Conservation (phyloP, 148 eudicot genomes). For the Agrostemma githago region DNA sequence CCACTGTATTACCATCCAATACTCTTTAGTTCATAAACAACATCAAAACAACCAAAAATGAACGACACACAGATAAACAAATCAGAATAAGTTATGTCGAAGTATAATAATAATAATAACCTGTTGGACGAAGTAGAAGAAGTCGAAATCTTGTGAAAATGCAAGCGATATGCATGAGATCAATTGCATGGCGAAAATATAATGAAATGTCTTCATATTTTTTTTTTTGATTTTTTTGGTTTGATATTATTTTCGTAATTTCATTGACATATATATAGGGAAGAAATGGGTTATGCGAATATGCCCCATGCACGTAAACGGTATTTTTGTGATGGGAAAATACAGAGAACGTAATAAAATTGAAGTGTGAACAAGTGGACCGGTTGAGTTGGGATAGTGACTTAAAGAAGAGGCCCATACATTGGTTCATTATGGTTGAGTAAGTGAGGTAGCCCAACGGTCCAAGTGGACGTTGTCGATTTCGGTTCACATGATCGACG, state of each 20-base stretch:
- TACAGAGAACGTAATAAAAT: background rate
- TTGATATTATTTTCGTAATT: background rate
- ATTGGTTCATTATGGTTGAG: too few relatives aligned
- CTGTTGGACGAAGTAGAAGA: conserved; percentile 63
- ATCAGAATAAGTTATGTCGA: background rate
- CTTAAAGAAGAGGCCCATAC: too few relatives aligned
- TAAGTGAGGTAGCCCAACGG: too few relatives aligned
- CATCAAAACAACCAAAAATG: background rate
- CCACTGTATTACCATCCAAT: conserved; percentile 40
- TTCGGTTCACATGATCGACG: too few relatives aligned
- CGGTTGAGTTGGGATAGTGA: background rate
- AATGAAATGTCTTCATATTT: conserved; percentile 21
- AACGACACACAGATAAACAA: background rate
- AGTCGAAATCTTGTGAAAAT: conserved; percentile 39
- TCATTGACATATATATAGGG: background rate
- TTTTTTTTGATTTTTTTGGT: background rate
- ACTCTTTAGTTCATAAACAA: background rate
- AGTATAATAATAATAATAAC: conserved; percentile 29
- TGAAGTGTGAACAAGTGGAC: background rate
- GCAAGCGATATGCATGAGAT: conserved; percentile 14
- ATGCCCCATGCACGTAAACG: background rate
- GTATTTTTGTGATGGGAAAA: background rate
- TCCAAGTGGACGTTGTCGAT: too few relatives aligned
- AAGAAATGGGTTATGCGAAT: background rate
- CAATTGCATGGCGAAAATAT: conserved; percentile 25